Conservation (phyloP, 768 basidiomycete species). For the Sporobolomyces pararoseus region DNA sequence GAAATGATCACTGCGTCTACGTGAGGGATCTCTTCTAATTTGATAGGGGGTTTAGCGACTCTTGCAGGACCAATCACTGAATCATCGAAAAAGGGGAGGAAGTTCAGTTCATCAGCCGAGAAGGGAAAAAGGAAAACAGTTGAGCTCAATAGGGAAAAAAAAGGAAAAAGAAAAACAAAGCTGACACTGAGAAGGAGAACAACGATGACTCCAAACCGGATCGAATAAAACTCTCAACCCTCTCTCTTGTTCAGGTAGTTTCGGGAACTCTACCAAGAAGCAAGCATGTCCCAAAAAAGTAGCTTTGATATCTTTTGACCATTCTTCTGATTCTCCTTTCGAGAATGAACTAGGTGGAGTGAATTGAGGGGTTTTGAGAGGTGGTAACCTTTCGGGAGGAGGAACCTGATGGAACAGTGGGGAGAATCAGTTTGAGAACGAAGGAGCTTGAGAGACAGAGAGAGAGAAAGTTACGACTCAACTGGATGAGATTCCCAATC, state of each 20-base stretch:
- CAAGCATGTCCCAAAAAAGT: constrained; percentile 49
- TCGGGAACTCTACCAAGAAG: constrained; percentile 50
- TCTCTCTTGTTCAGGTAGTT: constrained; percentile 18
- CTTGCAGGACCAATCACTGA: constrained; percentile 35
- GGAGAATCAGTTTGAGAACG: too few species aligned
- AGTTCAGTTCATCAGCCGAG: constrained; percentile 37
- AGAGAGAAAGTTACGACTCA: not conserved
- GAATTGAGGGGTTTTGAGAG: constrained; percentile 13
- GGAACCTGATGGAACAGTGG: constrained; percentile 17
- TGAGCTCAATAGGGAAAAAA: too few species aligned
- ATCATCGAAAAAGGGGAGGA: fast-evolving
- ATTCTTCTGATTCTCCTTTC: not conserved
- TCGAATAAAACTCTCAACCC: constrained; percentile 49
- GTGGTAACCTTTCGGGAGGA: constrained; percentile 26
- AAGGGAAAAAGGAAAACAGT: too few species aligned
- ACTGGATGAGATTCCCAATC: constrained; percentile 16
- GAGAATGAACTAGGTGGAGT: not conserved
- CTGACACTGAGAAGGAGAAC: constrained; percentile 45
- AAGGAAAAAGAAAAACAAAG: not conserved
- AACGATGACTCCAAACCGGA: constrained; percentile 48
- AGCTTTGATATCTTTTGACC: constrained; percentile 36
- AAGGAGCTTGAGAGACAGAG: not conserved
- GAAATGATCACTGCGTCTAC: constrained; percentile 64
- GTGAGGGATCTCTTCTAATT: constrained; percentile 59
- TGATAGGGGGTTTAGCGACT: constrained; percentile 36